Evolutionary conservation across 805 yeast species (phyloP).

Genomic region (Martiniozyma abietophila): DNA sequence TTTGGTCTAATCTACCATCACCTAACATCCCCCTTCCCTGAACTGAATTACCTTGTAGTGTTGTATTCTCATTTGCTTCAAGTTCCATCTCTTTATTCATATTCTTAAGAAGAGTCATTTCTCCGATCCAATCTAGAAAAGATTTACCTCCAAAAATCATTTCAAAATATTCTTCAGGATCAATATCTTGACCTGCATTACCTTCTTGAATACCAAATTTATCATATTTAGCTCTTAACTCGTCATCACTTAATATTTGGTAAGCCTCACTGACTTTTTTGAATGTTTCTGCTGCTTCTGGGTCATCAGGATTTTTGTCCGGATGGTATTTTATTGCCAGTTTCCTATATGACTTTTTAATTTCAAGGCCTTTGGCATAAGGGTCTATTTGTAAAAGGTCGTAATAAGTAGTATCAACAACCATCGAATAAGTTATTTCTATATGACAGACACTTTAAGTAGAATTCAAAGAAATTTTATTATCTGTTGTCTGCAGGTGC

Average conservation of each 20-base stretch:
- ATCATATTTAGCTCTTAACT: constrained; percentile 66
- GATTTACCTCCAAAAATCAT: constrained; percentile 80
- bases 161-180: constrained; percentile 78
- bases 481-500: background rate
- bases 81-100: constrained; percentile 46
- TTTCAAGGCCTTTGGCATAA: constrained; percentile 68
- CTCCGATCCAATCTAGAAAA: constrained; percentile 73
- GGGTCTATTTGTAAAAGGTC: constrained; percentile 64
- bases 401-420: constrained; percentile 78
- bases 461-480: too few relatives aligned
- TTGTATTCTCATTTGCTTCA: constrained; percentile 26
- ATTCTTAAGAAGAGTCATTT: constrained; percentile 58
- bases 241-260: constrained; percentile 69
- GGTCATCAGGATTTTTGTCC: constrained; percentile 93
- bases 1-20: constrained; percentile 16
- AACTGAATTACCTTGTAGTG: constrained; percentile 30
- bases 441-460: too few relatives aligned
- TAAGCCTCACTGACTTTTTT: constrained; percentile 69
- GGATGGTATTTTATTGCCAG: constrained; percentile 89
- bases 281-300: constrained; percentile 77
- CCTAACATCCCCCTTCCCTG: constrained; percentile 26
- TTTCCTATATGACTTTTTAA: constrained; percentile 89
- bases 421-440: constrained; percentile 58
- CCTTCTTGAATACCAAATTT: constrained; percentile 49
- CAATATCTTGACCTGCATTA: constrained; percentile 65